Conservation (phyloP, 176 grass and related monocot species). For the Carex parvula region DNA sequence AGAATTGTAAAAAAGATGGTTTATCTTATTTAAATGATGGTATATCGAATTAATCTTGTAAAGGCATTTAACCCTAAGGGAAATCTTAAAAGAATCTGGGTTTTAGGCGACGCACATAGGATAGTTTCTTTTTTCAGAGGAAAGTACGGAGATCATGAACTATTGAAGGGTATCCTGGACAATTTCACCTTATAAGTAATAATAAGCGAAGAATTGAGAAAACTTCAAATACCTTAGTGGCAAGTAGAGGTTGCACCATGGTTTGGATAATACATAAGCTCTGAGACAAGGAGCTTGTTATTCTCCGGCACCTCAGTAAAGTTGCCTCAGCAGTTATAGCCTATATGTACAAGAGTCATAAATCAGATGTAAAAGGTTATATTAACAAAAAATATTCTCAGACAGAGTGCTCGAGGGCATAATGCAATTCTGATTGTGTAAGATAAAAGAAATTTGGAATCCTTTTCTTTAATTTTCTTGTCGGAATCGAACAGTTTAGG, state of each 20-base stretch:
- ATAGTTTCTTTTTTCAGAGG: neutral
- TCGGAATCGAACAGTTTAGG: neutral
- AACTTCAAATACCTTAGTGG: conserved; percentile 46
- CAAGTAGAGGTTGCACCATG: conserved; percentile 60
- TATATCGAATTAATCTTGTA: neutral
- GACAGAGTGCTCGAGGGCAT: neutral
- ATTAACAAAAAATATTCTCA: neutral
- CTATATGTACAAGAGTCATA: conserved; percentile 38
- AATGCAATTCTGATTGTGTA: neutral
- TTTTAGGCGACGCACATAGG: neutral
- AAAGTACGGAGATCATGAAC: neutral
- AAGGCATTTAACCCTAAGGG: neutral
- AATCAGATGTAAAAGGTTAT: neutral
- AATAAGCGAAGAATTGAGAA: neutral
- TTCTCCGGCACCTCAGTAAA: conserved; percentile 61
- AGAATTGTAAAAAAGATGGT: neutral
- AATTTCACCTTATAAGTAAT: neutral
- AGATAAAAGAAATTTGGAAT: neutral
- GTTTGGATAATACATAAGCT: conserved; percentile 79
- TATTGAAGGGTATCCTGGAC: neutral
- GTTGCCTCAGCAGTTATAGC: conserved; percentile 69
- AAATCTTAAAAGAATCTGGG: neutral
- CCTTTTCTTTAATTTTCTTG: neutral
- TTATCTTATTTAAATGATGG: neutral
- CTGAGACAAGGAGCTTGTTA: conserved; percentile 47